Percentiles rank a stretch among this genome's conserved stretches.
Evolutionary conservation across 2,329 filamentous ascomycete species (phyloP).

Genomic region (Talaromyces sp.): DNA sequence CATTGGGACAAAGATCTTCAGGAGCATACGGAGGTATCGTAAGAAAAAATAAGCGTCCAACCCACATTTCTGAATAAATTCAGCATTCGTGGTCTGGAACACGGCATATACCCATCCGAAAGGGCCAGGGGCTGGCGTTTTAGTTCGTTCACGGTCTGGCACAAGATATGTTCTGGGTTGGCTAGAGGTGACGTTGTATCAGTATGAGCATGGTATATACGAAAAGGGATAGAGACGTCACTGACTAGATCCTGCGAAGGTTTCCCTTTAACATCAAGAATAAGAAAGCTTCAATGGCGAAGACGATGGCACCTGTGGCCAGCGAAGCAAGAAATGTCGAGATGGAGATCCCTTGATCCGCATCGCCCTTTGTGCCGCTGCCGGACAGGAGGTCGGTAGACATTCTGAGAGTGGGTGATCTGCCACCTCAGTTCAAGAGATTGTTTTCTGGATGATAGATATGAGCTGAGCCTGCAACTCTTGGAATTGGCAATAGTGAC

Average conservation of each 20-base stretch:
- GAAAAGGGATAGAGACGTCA: slow-evolving; percentile 20
- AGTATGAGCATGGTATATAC: slow-evolving; percentile 17
- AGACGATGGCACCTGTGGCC: slow-evolving; percentile 60
- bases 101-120: slow-evolving; percentile 54
- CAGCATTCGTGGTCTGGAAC: slow-evolving; percentile 69
- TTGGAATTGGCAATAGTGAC: background rate
- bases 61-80: slow-evolving; percentile 92
- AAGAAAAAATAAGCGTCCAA: slow-evolving; percentile 97
- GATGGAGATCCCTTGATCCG: slow-evolving; percentile 36
- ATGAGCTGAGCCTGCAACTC: slow-evolving; percentile 11
- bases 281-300: slow-evolving; percentile 60
- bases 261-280: slow-evolving; percentile 77
- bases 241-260: slow-evolving; percentile 77
- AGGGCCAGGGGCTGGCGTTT: slow-evolving; percentile 63
- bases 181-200: slow-evolving; percentile 40
- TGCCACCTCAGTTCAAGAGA: background rate
- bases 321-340: slow-evolving; percentile 64
- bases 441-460: background rate
- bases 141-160: slow-evolving; percentile 76
- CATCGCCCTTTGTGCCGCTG: slow-evolving; percentile 34
- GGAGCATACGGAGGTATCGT: slow-evolving; percentile 77
- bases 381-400: slow-evolving; percentile 33
- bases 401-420: slow-evolving; percentile 11
- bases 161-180: slow-evolving; percentile 84
- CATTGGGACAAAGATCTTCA: slow-evolving; percentile 89